Base-by-base conservation (phyloP, 495 filamentous ascomycete species). In the Penicillium coffeae region DNA sequence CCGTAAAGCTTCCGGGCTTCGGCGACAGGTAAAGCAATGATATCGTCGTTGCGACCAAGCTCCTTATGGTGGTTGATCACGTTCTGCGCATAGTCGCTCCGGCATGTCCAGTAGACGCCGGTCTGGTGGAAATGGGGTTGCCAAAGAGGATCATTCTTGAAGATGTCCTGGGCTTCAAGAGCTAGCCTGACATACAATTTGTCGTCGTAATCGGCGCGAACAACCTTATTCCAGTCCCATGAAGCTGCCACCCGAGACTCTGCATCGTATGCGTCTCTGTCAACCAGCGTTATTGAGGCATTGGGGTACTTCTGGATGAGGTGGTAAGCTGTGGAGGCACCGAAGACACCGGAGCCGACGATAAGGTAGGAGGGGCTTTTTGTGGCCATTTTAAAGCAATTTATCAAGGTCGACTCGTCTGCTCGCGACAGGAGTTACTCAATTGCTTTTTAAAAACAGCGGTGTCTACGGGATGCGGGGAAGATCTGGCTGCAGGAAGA, bases 151-250 rank as follows among this genome's bases (percentile, higher is more conserved):
- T 80, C 75, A 0, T 46, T 60, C 16, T 67, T 68, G 75, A 79
- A 86, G 21, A 72, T 60, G 33, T 77, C 69, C 38, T 74, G 70
- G 0, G 83, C 77, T 53, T 83, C 76, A 14, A 83, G 64, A 14
- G 76, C 83, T 9, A 85, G 68, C 38, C 66, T 47, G 50, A 69
- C 74, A 68, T 87, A 86, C 25, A 78, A 55, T 13, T 69, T 60
- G 54, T 83, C 74, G 27, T 68, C 63, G 62, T 87, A 88, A 56
- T 87, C 84, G 45, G 82, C 74, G 55, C 84, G 81, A 15, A 86
- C 63, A 13, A 85, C 79, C 54, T 86, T 85, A 57, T 85, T 86
- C 71, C 78, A 80, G 63, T 87, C 83, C 70, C 77, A 78, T 1
- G 83, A 84, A 19, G 83, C 83, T 16, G 78, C 81, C 10, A 66